These are phyloP conservation scores for Nitzschia putrida DNA, from an alignment of 108 stramenopile species.

Conservation along the genomic window DNA sequence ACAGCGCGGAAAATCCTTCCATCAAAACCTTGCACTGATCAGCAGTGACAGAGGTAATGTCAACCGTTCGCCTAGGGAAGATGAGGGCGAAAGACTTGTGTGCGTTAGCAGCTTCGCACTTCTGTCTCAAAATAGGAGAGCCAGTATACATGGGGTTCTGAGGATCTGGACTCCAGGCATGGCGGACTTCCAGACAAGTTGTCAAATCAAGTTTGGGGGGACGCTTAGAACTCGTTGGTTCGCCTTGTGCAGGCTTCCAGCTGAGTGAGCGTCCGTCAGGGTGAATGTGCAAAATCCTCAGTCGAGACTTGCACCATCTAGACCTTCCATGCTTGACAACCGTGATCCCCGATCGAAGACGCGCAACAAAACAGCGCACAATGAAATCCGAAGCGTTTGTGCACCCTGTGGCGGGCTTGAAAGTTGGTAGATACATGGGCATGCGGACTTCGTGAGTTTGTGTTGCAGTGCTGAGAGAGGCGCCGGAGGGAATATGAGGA, in stretches of 20 bases:
- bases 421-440: conserved; percentile 87
- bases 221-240: conserved; percentile 68
- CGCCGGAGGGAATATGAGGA: conserved; percentile 49
- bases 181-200: conserved; percentile 82
- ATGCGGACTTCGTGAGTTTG: conserved; percentile 86
- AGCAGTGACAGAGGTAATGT: conserved; percentile 88
- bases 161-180: conserved; percentile 90
- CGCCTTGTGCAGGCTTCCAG: conserved; percentile 88
- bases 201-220: conserved; percentile 86
- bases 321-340: conserved; percentile 88
- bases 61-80: conserved; percentile 84
- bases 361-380: conserved; percentile 89
- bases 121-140: conserved; percentile 82
- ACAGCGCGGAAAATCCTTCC: conserved; percentile 88
- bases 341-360: conserved; percentile 79
- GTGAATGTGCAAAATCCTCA: conserved; percentile 85
- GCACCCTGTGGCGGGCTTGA: conserved; percentile 89
- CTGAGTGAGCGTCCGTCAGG: conserved; percentile 79
- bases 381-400: conserved; percentile 92
- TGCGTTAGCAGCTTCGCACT: conserved; percentile 89
- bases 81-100: conserved; percentile 88
- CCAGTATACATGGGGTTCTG: conserved; percentile 90
- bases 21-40: conserved; percentile 92
- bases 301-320: conserved; percentile 86
- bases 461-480: conserved; percentile 77